A percentile compares a stretch with the other conserved stretches of the same genome.
These are phyloP conservation scores for Pachysandra terminalis DNA, from an alignment of 164 flowering plant genomes.

Conservation along the genomic window DNA sequence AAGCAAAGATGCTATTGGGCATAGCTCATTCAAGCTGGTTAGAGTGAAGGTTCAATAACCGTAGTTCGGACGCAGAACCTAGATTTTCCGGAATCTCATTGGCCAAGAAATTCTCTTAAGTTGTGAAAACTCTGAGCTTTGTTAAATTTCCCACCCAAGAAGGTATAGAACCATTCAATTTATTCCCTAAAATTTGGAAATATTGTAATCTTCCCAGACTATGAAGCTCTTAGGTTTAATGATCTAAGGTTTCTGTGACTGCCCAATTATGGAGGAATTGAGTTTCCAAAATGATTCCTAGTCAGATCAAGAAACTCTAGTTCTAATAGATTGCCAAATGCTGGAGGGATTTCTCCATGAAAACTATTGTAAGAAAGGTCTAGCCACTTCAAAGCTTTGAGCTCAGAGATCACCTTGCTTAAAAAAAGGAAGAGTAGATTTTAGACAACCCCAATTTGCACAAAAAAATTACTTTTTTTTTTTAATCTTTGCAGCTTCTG, in stretches of 20 bases:
- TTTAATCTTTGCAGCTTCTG: too few relatives aligned
- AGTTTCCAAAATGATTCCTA: too few relatives aligned
- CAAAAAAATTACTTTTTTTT: too few relatives aligned
- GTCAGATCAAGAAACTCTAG: too few relatives aligned
- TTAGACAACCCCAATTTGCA: too few relatives aligned
- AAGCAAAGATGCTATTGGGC: slow-evolving; percentile 51
- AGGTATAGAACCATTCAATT: slow-evolving; percentile 58
- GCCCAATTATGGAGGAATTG: slow-evolving; percentile 47
- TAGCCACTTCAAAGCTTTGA: too few relatives aligned
- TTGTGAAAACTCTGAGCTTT: slow-evolving; percentile 47
- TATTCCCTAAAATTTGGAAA: slow-evolving; percentile 52
- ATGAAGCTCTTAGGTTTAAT: slow-evolving; percentile 51
- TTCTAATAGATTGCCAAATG: too few relatives aligned
- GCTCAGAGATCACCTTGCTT: too few relatives aligned
- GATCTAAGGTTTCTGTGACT: slow-evolving; percentile 43
- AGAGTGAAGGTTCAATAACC: slow-evolving; percentile 59
- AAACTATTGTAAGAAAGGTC: too few relatives aligned
- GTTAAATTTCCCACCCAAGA: slow-evolving; percentile 55
- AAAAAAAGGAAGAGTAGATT: too few relatives aligned
- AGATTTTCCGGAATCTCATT: slow-evolving; percentile 51
- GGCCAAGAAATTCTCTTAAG: slow-evolving; percentile 60
- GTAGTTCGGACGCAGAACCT: slow-evolving; percentile 46
- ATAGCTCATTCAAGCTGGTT: slow-evolving; percentile 53
- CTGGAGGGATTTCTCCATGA: too few relatives aligned
- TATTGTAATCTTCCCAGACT: slow-evolving; percentile 44